Base-by-base conservation (phyloP, 495 filamentous ascomycete genomes). In the Annulohypoxylon bovei region DNA sequence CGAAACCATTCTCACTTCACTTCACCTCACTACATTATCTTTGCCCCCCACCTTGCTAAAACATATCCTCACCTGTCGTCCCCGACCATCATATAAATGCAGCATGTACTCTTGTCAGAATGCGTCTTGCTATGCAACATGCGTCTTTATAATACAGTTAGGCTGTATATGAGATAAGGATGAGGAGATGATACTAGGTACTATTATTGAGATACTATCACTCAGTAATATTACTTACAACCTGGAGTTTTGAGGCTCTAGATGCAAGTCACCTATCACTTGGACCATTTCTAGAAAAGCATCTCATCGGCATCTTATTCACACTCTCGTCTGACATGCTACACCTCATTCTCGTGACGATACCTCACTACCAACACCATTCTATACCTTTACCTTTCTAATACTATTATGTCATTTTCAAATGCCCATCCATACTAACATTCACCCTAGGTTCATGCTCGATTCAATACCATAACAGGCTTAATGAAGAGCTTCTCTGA, bases 401-500 rank as follows among this genome's bases (percentile, higher is more conserved):
- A 7, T 37, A 2, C 4, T 16, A 25, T 27, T 7, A 20, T 25
- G 20, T 20, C 12, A 28, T 20, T 35, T 32, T 33, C 11, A 14
- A 40, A 37, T 39, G 18, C 18, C 2, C 6, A 16, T 14, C 4
- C 14, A 23, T 58, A 54, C 76, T 83, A 74, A 81, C 77, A 57
- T 64, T 20, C 9, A 25, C 25, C 40, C 37, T 73, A 95, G 92
- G 88, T 95, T 52, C 87, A 94, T 71, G 85, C 89, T 68, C 83
- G 89, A 18, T 87, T 95, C 47, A 86, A 88, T 63, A 90, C 89
- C 35, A 88, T 95, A 30, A 90, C 93, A 66, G 86, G 86, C 40
- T 85, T 92, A 50, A 89, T 94, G 78, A 87, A 88, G 70, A 88
- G 89, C 55, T 85, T 95, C 60, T 90, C 90, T 59, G 85, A 87